Base-by-base conservation (phyloP, 1,284 basidiomycete genomes). In the Ceratobasidium sp. region DNA sequence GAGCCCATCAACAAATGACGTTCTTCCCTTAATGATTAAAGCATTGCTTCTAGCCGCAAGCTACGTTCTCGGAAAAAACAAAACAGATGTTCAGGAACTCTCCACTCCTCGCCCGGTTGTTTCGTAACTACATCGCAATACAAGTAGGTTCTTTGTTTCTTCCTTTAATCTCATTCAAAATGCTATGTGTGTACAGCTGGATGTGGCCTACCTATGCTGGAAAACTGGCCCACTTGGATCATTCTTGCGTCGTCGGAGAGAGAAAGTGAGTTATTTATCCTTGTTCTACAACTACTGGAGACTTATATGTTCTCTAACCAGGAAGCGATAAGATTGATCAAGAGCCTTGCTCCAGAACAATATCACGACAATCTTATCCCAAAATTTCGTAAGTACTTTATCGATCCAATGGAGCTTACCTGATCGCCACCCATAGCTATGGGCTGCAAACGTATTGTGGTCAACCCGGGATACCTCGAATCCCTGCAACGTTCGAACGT, bases 371-470 rank as follows among this genome's bases (percentile, higher is more conserved):
- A 79, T 39, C 78, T 89, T 39, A 83, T 84, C 41, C 87, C 87
- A 1, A 77, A 80, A 14, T 88, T 84, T 78, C 80, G 86, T 85
- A 76, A 46, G 84, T 60, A 14, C n/a, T 52, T 30, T 2, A 10
- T 41, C 59, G 6, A n/a, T 14, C n/a, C 28, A 14, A 14, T 50
- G 58, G 59, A 12, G 21, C 14, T 52, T 45, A 9, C 18, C 43
- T 45, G 18, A 45, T 41, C 8, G 28, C 10, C 14, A 32, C 39
- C 46, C 8, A 0, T 52, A 76, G 74, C 76, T 3, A 72, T 76
- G 65, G 85, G 85, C 55, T 88, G 86, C 77, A 88, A 87, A 76
- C 82, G 87, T 32, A 82, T 88, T 16, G 84, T 88, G 30, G 79
- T 85, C 58, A 85, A 89, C 75, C 84, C 85, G 14, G 83, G 81